phyloP scores from a whole-genome alignment of 2,329 filamentous ascomycete genomes.

The Teratosphaeria destructans region DNA sequence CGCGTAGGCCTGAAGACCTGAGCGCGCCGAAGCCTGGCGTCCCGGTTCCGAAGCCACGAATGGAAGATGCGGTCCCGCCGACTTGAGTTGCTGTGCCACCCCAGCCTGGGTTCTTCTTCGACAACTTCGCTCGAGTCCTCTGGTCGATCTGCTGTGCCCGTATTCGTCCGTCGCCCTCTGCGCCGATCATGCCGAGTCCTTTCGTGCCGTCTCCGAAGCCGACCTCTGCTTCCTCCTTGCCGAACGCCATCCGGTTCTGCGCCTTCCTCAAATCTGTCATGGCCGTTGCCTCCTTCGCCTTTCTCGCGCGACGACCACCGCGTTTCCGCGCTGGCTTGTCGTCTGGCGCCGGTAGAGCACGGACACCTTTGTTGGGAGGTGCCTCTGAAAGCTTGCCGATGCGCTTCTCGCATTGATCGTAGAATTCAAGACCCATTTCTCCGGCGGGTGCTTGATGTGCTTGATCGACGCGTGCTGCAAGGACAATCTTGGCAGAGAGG shows the following conservation, averaged over 20 bases:
- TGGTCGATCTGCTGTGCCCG: constrained; percentile 84
- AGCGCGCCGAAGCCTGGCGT: constrained; percentile 58
- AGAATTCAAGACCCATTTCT: constrained; percentile 70
- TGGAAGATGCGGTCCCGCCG: constrained; percentile 66
- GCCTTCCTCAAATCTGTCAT: constrained; percentile 96
- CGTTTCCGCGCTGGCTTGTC: constrained; percentile 92
- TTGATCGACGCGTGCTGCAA: constrained; percentile 85
- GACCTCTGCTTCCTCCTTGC: constrained; percentile 87
- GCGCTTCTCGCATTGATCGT: constrained; percentile 70
- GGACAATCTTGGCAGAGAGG: constrained; percentile 80
- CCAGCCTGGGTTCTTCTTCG: constrained; percentile 94
- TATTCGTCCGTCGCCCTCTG: constrained; percentile 77
- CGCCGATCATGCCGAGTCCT: constrained; percentile 91
- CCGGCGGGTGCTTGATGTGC: constrained; percentile 75
- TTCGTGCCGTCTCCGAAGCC: constrained; percentile 82
- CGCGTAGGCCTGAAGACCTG: constrained; percentile 66
- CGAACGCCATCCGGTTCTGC: constrained; percentile 92
- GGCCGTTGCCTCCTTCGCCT: constrained; percentile 91
- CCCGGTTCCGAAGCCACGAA: constrained; percentile 55
- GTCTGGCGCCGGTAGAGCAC: constrained; percentile 82
- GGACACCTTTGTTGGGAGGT: constrained; percentile 75
- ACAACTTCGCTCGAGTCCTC: constrained; percentile 83
- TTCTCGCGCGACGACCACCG: constrained; percentile 77
- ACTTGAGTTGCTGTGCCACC: constrained; percentile 49
- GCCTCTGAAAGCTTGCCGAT: constrained; percentile 90